phyloP scores from a whole-genome alignment of 2,329 filamentous ascomycete species.

The Cyclaneusma minus region DNA sequence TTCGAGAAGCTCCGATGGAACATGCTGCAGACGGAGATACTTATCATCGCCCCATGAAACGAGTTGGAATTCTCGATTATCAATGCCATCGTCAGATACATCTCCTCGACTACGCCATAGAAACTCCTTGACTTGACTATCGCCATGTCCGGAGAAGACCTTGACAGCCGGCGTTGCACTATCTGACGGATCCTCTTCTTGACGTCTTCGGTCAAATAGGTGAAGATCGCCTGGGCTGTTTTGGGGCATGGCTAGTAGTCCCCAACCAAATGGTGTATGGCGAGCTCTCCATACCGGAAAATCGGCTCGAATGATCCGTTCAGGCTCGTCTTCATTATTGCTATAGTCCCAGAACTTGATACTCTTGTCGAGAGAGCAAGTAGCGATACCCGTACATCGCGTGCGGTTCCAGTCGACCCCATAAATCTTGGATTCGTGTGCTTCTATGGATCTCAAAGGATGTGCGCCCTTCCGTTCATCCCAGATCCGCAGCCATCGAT shows the following conservation, averaged over 20 bases:
- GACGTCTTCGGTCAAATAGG: slow-evolving; percentile 54
- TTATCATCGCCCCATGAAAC: slow-evolving; percentile 88
- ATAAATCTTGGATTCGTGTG: slow-evolving; percentile 87
- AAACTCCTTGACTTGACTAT: slow-evolving; percentile 73
- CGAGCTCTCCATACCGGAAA: slow-evolving; percentile 86
- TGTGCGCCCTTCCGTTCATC: slow-evolving; percentile 66
- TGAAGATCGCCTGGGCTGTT: slow-evolving; percentile 74
- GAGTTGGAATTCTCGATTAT: slow-evolving; percentile 80
- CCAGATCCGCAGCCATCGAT: slow-evolving; percentile 79
- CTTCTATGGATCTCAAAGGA: slow-evolving; percentile 70
- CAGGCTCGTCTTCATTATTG: slow-evolving; percentile 44
- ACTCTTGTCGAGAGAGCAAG: slow-evolving; percentile 79
- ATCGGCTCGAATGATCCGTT: slow-evolving; percentile 64
- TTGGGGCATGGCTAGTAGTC: slow-evolving; percentile 82
- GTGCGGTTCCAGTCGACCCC: slow-evolving; percentile 89
- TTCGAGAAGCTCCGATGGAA: slow-evolving; percentile 47
- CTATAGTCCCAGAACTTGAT: slow-evolving; percentile 89
- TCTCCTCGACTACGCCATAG: slow-evolving; percentile 69
- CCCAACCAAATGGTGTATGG: slow-evolving; percentile 79
- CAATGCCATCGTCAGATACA: slow-evolving; percentile 48
- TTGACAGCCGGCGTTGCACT: slow-evolving; percentile 31
- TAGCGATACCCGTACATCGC: slow-evolving; percentile 55
- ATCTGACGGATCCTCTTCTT: slow-evolving; percentile 29
- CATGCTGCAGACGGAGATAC: slow-evolving; percentile 62
- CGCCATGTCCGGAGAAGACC: slow-evolving; percentile 41